Evolutionary conservation across 805 yeast genomes (phyloP).

Genomic region (Myxozyma lipomycoides): DNA sequence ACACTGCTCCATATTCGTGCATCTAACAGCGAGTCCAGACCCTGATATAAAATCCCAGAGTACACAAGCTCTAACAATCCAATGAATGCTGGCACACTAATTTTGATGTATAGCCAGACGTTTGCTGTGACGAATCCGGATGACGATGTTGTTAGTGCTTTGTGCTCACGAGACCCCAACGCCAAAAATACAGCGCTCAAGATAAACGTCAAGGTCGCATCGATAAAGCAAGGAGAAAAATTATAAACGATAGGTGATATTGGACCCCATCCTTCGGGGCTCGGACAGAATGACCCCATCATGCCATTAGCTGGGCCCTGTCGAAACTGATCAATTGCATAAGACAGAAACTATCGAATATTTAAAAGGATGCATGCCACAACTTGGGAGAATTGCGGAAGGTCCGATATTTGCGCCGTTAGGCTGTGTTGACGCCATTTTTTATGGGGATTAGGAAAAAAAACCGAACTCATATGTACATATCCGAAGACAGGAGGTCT

Average conservation of each 20-base stretch:
- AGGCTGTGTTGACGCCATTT: no score
- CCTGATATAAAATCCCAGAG: conserved; percentile 13
- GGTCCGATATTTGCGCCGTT: no score
- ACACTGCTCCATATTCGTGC: conserved; percentile 39
- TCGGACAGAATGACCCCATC: conserved; percentile 21
- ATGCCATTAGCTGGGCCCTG: no score
- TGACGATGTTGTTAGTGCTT: conserved; percentile 3
- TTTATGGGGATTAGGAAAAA: no score
- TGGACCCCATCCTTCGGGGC: conserved; percentile 40
- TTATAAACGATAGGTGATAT: conserved; percentile 31
- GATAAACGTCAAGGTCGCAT: conserved; percentile 35
- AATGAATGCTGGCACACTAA: conserved; percentile 1
- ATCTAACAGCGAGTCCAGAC: conserved; percentile 33
- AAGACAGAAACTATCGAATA: no score
- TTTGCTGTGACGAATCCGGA: conserved; percentile 1
- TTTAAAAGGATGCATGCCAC: no score
- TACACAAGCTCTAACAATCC: conserved; percentile 12
- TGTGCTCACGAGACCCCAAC: conserved; percentile 10
- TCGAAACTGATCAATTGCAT: no score
- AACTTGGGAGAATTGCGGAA: no score
- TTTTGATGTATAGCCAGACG: conserved; percentile 9
- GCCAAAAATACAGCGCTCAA: conserved; percentile 29
- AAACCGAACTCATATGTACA: no score
- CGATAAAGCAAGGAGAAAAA: conserved; percentile 40
- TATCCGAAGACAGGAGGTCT: no score